A percentile compares a stretch with the other conserved stretches of the same genome.
phyloP scores from a whole-genome alignment of 148 eudicot genomes.

The Camellia japonica region DNA sequence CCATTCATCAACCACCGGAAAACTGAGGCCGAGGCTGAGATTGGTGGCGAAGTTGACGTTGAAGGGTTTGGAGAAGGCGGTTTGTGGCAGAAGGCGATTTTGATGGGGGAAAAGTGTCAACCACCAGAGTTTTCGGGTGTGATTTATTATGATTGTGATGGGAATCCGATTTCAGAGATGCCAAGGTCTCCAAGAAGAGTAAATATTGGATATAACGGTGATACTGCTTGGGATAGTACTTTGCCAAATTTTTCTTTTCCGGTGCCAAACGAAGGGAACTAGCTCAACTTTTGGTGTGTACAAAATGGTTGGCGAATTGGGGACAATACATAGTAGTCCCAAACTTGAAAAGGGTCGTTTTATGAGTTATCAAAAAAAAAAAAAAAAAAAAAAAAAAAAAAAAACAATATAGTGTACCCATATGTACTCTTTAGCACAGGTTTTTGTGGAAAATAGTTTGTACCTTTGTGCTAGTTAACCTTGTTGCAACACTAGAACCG shows the following conservation, averaged over 20 bases:
- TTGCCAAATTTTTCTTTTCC: constrained; percentile 34
- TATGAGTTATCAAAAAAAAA: too few species aligned
- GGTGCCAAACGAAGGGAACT: constrained; percentile 21
- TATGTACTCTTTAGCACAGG: not conserved
- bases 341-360: too few species aligned
- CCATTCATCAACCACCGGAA: constrained; percentile 15
- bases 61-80: constrained; percentile 53
- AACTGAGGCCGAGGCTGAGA: not conserved
- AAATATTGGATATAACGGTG: too few species aligned
- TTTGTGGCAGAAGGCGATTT: constrained; percentile 68
- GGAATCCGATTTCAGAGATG: constrained; percentile 48
- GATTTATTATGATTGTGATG: constrained; percentile 61
- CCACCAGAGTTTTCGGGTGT: constrained; percentile 76
- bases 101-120: constrained; percentile 83
- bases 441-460: not conserved
- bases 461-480: not conserved
- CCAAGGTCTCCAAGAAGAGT: constrained; percentile 50
- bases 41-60: constrained; percentile 2
- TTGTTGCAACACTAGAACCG: too few species aligned
- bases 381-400: too few species aligned
- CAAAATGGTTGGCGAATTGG: not conserved
- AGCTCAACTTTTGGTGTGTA: not conserved
- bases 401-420: too few species aligned
- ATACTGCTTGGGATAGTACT: constrained; percentile 11
- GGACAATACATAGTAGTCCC: too few species aligned